Percentiles rank a stretch among this genome's conserved stretches.
phyloP scores from a whole-genome alignment of 148 eudicot genomes.

The Diospyros kaki region DNA sequence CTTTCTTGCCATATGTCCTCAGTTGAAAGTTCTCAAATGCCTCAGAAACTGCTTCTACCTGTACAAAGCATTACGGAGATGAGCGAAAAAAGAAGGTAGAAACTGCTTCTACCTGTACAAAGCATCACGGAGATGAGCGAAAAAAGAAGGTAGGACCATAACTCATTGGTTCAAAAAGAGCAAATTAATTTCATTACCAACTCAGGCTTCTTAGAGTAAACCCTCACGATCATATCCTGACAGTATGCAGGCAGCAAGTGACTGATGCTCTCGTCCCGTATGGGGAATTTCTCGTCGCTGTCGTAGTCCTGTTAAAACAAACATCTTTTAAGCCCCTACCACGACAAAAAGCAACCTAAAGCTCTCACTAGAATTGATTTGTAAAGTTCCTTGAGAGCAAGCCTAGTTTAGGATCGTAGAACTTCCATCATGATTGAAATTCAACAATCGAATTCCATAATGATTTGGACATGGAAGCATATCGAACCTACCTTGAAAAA shows the following conservation, averaged over 20 bases:
- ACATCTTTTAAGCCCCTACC: background rate
- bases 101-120: conserved; percentile 66
- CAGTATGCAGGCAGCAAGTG: conserved; percentile 64
- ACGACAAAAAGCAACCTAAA: too few species aligned
- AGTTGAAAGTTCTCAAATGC: conserved; percentile 77
- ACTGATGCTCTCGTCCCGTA: conserved; percentile 53
- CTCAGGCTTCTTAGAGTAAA: conserved; percentile 75
- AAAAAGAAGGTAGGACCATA: conserved; percentile 15
- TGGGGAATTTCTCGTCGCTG: conserved; percentile 43
- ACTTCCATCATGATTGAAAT: too few species aligned
- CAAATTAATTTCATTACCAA: conserved; percentile 36
- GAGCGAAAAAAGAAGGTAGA: conserved; percentile 20
- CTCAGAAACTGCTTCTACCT: conserved; percentile 72
- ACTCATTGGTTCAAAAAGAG: background rate
- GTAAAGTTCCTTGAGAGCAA: too few species aligned
- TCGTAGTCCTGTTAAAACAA: conserved; percentile 61
- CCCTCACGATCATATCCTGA: conserved; percentile 78
- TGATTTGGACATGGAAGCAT: background rate
- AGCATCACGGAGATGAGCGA: too few species aligned
- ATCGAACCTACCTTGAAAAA: conserved; percentile 47
- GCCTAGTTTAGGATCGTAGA: too few species aligned
- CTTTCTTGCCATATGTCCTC: conserved; percentile 46
- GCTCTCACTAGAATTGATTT: too few species aligned
- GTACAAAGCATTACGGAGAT: background rate
- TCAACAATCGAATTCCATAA: background rate